Evolutionary conservation across 768 basidiomycete species (phyloP).

Genomic region (Lentinula edodes): DNA sequence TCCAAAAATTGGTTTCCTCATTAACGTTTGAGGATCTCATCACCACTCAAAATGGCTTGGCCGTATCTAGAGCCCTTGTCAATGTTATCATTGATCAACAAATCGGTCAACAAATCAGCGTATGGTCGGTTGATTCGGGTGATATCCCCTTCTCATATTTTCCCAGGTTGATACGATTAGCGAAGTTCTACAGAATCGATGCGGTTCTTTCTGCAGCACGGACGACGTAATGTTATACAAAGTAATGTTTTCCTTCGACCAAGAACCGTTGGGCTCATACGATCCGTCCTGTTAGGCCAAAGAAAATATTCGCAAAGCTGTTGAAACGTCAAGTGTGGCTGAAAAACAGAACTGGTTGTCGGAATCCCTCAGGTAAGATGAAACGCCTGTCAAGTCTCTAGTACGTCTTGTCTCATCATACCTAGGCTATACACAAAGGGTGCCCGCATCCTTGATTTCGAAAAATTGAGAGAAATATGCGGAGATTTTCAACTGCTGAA

Average conservation of each 20-base stretch:
- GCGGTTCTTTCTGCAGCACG: constrained; percentile 95
- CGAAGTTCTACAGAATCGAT: constrained; percentile 89
- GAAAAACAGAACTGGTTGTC: constrained; percentile 78
- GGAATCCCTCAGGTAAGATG: constrained; percentile 76
- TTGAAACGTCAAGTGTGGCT: constrained; percentile 65
- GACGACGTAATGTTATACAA: constrained; percentile 99
- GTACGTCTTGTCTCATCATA: neutral
- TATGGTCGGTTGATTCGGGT: constrained; percentile 29
- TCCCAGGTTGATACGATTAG: constrained; percentile 91
- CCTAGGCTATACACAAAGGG: constrained; percentile 84
- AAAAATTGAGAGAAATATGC: constrained; percentile 80
- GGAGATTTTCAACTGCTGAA: constrained; percentile 84
- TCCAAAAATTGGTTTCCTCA: constrained; percentile 60
- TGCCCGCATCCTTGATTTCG: constrained; percentile 75
- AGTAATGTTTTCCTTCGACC: constrained; percentile 30
- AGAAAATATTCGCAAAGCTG: constrained; percentile 88
- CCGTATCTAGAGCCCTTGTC: constrained; percentile 84
- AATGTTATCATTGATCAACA: constrained; percentile 98
- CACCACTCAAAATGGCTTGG: constrained; percentile 78
- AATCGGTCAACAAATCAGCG: constrained; percentile 93
- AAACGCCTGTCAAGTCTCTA: neutral
- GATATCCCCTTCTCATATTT: constrained; percentile 11
- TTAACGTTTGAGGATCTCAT: constrained; percentile 87
- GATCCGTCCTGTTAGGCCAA: constrained; percentile 55
- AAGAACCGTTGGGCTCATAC: neutral